Conservation (phyloP, 2,329 filamentous ascomycete species). For the Epichloe brachyelytri region DNA sequence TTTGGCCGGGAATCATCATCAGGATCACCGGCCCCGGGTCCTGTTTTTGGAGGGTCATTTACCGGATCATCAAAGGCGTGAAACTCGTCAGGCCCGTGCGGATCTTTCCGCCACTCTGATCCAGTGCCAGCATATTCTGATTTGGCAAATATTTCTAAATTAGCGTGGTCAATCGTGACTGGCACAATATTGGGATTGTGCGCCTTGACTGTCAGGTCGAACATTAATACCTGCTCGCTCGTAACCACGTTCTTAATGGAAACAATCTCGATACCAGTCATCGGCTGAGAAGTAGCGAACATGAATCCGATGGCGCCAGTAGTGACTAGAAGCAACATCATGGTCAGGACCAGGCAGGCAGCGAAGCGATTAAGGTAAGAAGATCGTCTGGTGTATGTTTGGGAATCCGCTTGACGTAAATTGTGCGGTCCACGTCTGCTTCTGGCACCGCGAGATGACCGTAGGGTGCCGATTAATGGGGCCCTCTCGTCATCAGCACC, state of each 20-base stretch:
- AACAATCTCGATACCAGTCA: conserved; percentile 64
- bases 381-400: conserved; percentile 49
- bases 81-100: conserved; percentile 15
- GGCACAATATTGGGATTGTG: conserved; percentile 89
- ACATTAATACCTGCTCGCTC: conserved; percentile 88
- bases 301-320: conserved; percentile 82
- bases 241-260: conserved; percentile 83
- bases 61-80: conserved; percentile 18
- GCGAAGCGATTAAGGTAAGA: conserved; percentile 62
- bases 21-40: conserved; percentile 31
- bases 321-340: conserved; percentile 69
- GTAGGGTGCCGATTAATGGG: conserved; percentile 55
- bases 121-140: conserved; percentile 73
- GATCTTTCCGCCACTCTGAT: conserved; percentile 43
- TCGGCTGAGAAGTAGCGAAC: conserved; percentile 79
- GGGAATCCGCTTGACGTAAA: conserved; percentile 60
- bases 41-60: conserved; percentile 28
- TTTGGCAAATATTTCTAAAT: conserved; percentile 89
- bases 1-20: conserved; percentile 55
- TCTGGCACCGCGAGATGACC: conserved; percentile 44
- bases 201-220: conserved; percentile 78
- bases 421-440: conserved; percentile 42
- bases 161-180: conserved; percentile 72
- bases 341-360: conserved; percentile 73
- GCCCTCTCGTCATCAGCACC: conserved; percentile 80